phyloP scores from a whole-genome alignment of 2,329 filamentous ascomycete genomes.

The Monosporascus sp. region DNA sequence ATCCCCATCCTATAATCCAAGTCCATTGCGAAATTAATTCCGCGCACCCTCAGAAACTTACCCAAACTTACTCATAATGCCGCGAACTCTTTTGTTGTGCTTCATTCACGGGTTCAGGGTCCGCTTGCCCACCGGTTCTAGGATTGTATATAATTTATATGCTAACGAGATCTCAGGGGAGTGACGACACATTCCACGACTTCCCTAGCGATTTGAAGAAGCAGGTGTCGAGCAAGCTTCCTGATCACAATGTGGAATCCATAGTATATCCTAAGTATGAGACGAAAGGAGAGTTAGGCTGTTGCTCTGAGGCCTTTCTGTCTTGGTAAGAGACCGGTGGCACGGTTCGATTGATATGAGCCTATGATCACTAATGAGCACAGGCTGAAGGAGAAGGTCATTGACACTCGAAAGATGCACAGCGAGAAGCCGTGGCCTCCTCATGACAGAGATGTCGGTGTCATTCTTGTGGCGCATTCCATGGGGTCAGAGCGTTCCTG shows the following conservation, averaged over 20 bases:
- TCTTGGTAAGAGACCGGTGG: slow-evolving; percentile 34
- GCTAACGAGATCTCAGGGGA: slow-evolving; percentile 41
- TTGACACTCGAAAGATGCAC: slow-evolving; percentile 67
- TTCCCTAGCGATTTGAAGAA: slow-evolving; percentile 61
- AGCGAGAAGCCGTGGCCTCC: slow-evolving; percentile 71
- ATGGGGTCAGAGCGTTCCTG: slow-evolving; percentile 51
- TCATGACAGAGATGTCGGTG: slow-evolving; percentile 72
- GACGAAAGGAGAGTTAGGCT: slow-evolving; percentile 61
- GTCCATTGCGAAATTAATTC: background rate
- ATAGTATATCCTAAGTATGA: slow-evolving; percentile 68
- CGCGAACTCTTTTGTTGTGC: slow-evolving; percentile 59
- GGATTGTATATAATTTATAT: background rate
- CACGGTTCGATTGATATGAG: background rate
- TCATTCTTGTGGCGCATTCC: slow-evolving; percentile 76
- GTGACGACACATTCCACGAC: slow-evolving; percentile 62
- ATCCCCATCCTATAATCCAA: background rate
- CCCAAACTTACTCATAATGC: slow-evolving; percentile 24
- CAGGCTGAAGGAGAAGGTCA: slow-evolving; percentile 76
- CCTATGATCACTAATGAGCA: background rate
- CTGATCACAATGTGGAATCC: slow-evolving; percentile 54
- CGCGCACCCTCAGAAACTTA: background rate
- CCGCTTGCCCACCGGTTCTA: background rate
- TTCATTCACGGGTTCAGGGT: slow-evolving; percentile 75
- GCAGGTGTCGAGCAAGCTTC: slow-evolving; percentile 52
- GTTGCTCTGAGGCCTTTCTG: slow-evolving; percentile 40